Conservation (phyloP, 305 asterid species). For the Salvia sclarea region DNA sequence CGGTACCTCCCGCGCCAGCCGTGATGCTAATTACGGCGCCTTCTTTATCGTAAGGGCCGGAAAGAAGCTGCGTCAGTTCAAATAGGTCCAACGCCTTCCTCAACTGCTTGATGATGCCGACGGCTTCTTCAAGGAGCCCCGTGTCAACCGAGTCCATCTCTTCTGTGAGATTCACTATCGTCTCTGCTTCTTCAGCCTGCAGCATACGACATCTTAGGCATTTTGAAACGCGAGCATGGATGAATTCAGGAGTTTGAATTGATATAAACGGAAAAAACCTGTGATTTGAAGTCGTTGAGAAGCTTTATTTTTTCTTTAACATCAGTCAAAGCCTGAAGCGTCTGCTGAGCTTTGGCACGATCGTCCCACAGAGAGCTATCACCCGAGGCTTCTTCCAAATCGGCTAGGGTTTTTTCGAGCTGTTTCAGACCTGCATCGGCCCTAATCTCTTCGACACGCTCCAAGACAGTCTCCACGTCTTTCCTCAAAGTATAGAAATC, state of each 20-base stretch:
- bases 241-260: conserved; percentile 11
- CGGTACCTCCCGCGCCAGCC: conserved; percentile 99
- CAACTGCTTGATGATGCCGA: conserved; percentile 67
- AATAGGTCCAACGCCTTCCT: conserved; percentile 77
- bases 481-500: conserved; percentile 88
- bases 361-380: conserved; percentile 94
- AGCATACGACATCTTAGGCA: conserved; percentile 28
- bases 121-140: conserved; percentile 81
- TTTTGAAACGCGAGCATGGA: background rate
- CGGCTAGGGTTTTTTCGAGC: conserved; percentile 66
- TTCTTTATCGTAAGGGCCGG: conserved; percentile 95
- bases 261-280: conserved; percentile 49
- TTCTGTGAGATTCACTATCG: conserved; percentile 81
- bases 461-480: conserved; percentile 65
- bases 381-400: conserved; percentile 79
- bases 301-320: conserved; percentile 83
- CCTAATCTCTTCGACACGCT: conserved; percentile 87
- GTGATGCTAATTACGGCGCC: conserved; percentile 77
- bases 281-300: conserved; percentile 77
- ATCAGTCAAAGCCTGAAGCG: conserved; percentile 87
- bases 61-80: conserved; percentile 90
- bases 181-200: conserved; percentile 92
- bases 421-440: conserved; percentile 70
- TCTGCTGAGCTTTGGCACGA: conserved; percentile 88
- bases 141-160: conserved; percentile 81